Percentiles rank a stretch among this genome's conserved stretches.
phyloP scores from a whole-genome alignment of 2,329 filamentous ascomycete genomes.

The Pyrenophora teres region DNA sequence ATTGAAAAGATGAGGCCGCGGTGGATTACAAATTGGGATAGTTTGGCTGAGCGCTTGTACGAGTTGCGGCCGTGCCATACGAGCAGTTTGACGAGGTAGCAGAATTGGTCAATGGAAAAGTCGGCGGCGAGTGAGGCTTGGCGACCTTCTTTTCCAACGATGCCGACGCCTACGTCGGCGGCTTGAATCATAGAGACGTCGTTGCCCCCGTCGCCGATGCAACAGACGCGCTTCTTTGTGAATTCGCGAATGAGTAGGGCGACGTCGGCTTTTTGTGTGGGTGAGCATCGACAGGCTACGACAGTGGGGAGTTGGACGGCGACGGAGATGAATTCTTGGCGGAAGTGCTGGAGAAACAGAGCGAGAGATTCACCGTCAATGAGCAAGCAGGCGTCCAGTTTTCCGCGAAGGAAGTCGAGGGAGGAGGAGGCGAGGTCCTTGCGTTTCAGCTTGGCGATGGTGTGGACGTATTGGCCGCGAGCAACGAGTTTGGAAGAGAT shows the following conservation, averaged over 20 bases:
- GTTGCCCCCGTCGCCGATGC: conserved; percentile 97
- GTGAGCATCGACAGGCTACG: conserved; percentile 94
- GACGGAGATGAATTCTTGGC: conserved; percentile 81
- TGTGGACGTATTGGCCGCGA: conserved; percentile 93
- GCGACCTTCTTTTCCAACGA: conserved; percentile 95
- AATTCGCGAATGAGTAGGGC: conserved; percentile 86
- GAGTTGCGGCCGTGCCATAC: conserved; percentile 98
- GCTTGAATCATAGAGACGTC: conserved; percentile 99
- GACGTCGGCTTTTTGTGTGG: conserved; percentile 94
- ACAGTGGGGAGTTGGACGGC: conserved; percentile 89
- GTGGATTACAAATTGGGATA: conserved; percentile 98
- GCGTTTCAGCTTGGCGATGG: conserved; percentile 80
- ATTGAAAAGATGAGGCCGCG: conserved; percentile 93
- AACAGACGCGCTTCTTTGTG: conserved; percentile 94
- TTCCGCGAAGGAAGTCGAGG: conserved; percentile 84
- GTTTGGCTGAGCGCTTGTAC: conserved; percentile 93
- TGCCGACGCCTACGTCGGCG: conserved; percentile 95
- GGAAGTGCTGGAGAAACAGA: conserved; percentile 81
- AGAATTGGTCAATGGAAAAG: conserved; percentile 95
- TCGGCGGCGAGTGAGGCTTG: conserved; percentile 95
- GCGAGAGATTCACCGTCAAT: conserved; percentile 92
- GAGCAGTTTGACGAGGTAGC: conserved; percentile 92
- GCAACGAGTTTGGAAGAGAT: conserved; percentile 93
- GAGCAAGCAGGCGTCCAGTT: conserved; percentile 82
- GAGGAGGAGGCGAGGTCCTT: conserved; percentile 86